Evolutionary conservation across 805 yeast genomes (phyloP).

Genomic region (Candida dajiaensis): DNA sequence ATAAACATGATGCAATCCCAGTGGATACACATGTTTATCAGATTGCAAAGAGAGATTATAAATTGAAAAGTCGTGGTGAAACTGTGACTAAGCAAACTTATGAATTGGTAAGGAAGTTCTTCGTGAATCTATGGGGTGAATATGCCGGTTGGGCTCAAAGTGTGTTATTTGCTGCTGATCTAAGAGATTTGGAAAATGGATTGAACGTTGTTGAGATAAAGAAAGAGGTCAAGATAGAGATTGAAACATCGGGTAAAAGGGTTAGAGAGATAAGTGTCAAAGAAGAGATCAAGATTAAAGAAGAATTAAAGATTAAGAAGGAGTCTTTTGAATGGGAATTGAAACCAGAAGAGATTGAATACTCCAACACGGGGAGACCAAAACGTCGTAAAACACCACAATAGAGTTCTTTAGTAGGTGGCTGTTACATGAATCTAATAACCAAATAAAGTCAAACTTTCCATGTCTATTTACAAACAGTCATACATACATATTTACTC

Average conservation of each 20-base stretch:
- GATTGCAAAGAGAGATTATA: constrained; percentile 79
- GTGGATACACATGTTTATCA: constrained; percentile 94
- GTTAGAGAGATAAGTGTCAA: constrained; percentile 3
- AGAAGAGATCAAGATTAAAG: constrained; percentile 2
- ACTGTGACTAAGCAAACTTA: constrained; percentile 26
- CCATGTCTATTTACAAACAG: constrained; percentile 5
- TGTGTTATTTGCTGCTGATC: constrained; percentile 83
- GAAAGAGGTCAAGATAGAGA: constrained; percentile 19
- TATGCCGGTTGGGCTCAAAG: constrained; percentile 99
- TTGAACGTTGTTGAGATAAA: constrained; percentile 30
- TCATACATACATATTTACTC: constrained; percentile 3
- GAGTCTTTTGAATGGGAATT: not conserved
- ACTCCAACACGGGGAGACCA: constrained; percentile 24
- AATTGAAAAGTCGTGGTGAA: constrained; percentile 34
- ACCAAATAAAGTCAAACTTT: no score
- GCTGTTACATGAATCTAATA: no score
- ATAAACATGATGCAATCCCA: constrained; percentile 83
- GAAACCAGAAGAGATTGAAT: constrained; percentile 19
- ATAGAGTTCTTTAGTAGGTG: no score
- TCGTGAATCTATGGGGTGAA: constrained; percentile 72
- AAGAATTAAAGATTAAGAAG: not conserved
- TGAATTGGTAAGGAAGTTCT: constrained; percentile 47
- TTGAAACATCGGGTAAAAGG: constrained; percentile 14
- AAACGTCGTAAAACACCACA: constrained; percentile 20
- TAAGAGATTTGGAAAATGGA: constrained; percentile 67